Base-by-base conservation (phyloP, 257 asterid species). In the Mitragyna speciosa region DNA sequence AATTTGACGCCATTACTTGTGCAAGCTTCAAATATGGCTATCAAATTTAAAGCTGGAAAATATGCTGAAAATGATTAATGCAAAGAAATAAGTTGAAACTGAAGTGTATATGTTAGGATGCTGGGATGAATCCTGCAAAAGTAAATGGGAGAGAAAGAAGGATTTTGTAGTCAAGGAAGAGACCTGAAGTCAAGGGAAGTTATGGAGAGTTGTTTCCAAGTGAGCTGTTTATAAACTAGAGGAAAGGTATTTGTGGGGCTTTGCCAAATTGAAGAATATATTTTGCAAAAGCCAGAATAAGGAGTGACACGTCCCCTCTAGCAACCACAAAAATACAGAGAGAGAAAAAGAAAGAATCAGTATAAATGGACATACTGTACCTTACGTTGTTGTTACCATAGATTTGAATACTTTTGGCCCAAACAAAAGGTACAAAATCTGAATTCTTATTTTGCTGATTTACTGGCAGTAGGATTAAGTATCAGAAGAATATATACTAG, bases 251-350 rank as follows among this genome's bases (percentile, higher is more conserved):
- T 80, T 69, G 88, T 88, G 91, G 89, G 91, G 89, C 73, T 75
- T 16, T 82, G 89, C 87, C 79, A 85, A 85, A 89, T 78, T 84
- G 89, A 85, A 75, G 91, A 87, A 88, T 86, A 87, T 83, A 81
- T 78, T 70, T 81, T 80, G 81, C 80, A 76, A 84, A 84, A 82
- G 86, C 76, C 76, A 81, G 88, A 85, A 86, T 79, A 78, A 75
- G 70, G 84, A 82, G 90, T 83, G 95, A 89, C 88, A 78, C 90
- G 76, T 85, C 89, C 72, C 33, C 78, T 80, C 81, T 86, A 63
- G 77, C 81, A 72, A 88, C 93, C 95, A 90, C 94, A 89, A 82
- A 82, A 74, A 49, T 26, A 63, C 61, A 72, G n/a, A 72, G 63
- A 72, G 76, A 49, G 36, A 65, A 43, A 73, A 56, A 33, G 83